phyloP scores from a whole-genome alignment of 2,329 filamentous ascomycete genomes.

The Apiospora pterosperma region DNA sequence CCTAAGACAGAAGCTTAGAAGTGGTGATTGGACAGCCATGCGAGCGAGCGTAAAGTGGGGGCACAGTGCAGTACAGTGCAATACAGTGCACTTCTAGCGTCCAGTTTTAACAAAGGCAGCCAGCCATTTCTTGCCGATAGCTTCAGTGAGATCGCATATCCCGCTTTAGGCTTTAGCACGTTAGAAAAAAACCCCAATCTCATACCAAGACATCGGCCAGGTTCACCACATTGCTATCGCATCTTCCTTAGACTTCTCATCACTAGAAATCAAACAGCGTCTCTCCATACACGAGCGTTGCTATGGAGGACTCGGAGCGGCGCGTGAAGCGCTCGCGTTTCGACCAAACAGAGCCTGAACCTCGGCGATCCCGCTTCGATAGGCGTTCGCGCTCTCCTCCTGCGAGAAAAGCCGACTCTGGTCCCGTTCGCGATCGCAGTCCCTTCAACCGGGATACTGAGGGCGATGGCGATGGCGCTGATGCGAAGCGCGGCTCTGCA shows the following conservation, averaged over 20 bases:
- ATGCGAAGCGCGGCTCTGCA: slow-evolving; percentile 41
- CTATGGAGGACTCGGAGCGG: slow-evolving; percentile 76
- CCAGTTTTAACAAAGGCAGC: background rate
- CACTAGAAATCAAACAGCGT: too few relatives aligned
- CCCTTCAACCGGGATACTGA: slow-evolving; percentile 54
- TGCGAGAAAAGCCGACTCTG: slow-evolving; percentile 60
- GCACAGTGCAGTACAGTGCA: background rate
- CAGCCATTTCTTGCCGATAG: background rate
- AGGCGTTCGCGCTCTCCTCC: slow-evolving; percentile 84
- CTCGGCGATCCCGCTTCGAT: slow-evolving; percentile 80
- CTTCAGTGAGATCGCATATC: background rate
- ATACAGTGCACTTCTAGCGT: too few relatives aligned
- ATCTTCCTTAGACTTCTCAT: background rate
- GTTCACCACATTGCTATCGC: background rate
- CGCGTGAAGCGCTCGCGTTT: slow-evolving; percentile 86
- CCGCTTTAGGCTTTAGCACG: background rate
- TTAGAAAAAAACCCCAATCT: background rate
- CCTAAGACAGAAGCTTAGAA: too few relatives aligned
- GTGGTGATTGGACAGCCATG: background rate
- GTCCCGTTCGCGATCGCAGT: slow-evolving; percentile 69
- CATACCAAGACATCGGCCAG: background rate
- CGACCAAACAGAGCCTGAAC: slow-evolving; percentile 84
- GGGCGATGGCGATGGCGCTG: slow-evolving; percentile 25
- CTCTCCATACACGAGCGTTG: background rate
- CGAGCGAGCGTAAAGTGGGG: background rate